phyloP scores from a whole-genome alignment of 257 asterid genomes.

The Salvia splendens region DNA sequence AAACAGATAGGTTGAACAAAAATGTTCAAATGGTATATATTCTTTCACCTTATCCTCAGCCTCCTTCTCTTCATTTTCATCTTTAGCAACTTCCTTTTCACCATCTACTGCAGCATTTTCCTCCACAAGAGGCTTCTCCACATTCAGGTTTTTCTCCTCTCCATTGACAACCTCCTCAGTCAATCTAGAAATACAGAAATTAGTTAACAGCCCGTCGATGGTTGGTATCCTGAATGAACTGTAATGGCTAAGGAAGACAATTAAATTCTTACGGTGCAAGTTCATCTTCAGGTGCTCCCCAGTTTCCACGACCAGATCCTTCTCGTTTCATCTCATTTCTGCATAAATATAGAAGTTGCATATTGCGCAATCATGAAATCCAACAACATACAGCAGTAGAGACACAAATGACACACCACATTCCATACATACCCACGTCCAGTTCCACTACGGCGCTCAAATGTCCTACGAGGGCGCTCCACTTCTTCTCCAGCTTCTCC shows the following conservation, averaged over 20 bases:
- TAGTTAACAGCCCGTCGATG: not conserved
- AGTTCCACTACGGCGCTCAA: constrained; percentile 81
- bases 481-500: constrained; percentile 70
- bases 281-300: constrained; percentile 76
- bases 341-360: not conserved
- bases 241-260: not conserved
- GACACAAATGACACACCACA: not conserved
- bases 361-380: not conserved
- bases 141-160: constrained; percentile 54
- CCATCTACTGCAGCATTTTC: constrained; percentile 51
- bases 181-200: constrained; percentile 39
- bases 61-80: constrained; percentile 62
- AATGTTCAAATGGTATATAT: not conserved
- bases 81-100: constrained; percentile 55
- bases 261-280: constrained; percentile 56
- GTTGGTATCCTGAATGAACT: not conserved
- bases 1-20: not conserved
- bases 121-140: constrained; percentile 59
- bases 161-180: constrained; percentile 57
- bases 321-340: constrained; percentile 69
- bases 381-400: not conserved
- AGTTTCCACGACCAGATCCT: constrained; percentile 76
- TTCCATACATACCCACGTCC: constrained; percentile 61
- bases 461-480: constrained; percentile 57
- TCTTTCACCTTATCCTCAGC: constrained; percentile 71